Conservation (phyloP, 345 rosid species). For the Murraya paniculata region DNA sequence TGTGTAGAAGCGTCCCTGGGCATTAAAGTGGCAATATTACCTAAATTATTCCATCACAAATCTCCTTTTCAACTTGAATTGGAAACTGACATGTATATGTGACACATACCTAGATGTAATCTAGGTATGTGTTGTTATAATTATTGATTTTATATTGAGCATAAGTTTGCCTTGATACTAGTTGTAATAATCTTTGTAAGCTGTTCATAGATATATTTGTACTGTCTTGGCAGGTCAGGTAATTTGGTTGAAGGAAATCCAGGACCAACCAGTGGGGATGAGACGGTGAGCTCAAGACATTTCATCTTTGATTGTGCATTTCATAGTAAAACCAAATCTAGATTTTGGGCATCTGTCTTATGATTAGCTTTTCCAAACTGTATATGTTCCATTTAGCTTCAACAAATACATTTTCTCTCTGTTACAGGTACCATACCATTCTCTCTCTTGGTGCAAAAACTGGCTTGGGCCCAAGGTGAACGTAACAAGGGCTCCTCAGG, state of each 20-base stretch:
- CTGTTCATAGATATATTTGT: slow-evolving; percentile 2
- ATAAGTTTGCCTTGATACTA: background rate
- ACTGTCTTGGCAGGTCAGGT: slow-evolving; percentile 70
- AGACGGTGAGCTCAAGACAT: slow-evolving; percentile 56
- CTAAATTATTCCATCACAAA: background rate
- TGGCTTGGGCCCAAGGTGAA: slow-evolving; percentile 94
- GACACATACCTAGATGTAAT: background rate
- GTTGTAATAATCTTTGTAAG: background rate
- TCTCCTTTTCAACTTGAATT: background rate
- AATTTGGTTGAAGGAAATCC: slow-evolving; percentile 85
- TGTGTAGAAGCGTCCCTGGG: background rate
- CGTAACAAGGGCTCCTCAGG: slow-evolving; percentile 97
- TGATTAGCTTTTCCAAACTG: slow-evolving; percentile 5
- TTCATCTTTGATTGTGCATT: slow-evolving; percentile 10
- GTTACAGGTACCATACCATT: slow-evolving; percentile 85
- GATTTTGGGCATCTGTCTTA: background rate
- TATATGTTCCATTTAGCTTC: background rate
- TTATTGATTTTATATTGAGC: slow-evolving; percentile 2
- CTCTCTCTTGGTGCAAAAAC: slow-evolving; percentile 94
- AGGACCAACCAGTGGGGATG: slow-evolving; percentile 91
- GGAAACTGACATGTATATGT: background rate
- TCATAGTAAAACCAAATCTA: slow-evolving; percentile 1
- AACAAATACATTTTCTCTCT: slow-evolving; percentile 7
- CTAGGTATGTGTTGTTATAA: background rate
- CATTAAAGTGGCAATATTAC: background rate